phyloP scores from a whole-genome alignment of 805 yeast genomes.

The Lipomyces yamadae region DNA sequence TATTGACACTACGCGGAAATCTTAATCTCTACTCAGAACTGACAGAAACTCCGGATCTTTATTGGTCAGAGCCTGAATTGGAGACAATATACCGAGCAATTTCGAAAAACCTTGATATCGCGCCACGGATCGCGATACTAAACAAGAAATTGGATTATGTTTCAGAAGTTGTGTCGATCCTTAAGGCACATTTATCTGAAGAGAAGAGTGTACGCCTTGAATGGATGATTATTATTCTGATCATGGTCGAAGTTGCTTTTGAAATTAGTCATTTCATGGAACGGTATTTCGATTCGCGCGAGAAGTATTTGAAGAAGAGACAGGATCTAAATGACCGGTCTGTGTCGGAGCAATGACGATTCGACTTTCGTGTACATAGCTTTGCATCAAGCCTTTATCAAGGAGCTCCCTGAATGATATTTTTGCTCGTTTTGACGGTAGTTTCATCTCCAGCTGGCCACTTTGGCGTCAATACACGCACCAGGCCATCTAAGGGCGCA shows the following conservation, averaged over 20 bases:
- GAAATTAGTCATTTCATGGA: conserved; percentile 78
- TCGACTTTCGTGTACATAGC: not conserved
- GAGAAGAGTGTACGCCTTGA: conserved; percentile 77
- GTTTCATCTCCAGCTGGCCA: no score
- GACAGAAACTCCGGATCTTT: conserved; percentile 89
- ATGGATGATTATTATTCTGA: conserved; percentile 84
- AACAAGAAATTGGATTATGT: conserved; percentile 89
- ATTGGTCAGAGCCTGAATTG: conserved; percentile 89
- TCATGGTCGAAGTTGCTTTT: conserved; percentile 82
- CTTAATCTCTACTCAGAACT: conserved; percentile 84
- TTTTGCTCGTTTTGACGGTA: no score
- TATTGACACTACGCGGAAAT: conserved; percentile 78
- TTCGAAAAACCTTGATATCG: conserved; percentile 73
- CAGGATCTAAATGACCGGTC: not conserved
- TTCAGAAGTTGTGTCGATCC: conserved; percentile 81
- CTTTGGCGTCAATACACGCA: no score
- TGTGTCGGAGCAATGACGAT: not conserved
- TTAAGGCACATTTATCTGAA: conserved; percentile 75
- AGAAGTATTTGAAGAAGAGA: not conserved
- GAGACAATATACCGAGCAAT: conserved; percentile 76
- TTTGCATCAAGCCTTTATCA: not conserved
- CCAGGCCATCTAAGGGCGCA: no score
- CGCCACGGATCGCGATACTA: conserved; percentile 75
- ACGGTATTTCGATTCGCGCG: conserved; percentile 31
- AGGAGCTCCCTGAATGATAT: not conserved